These are phyloP conservation scores for Mucor sp. DNA, from an alignment of 371 early-diverging fungal species.

Conservation along the genomic window DNA sequence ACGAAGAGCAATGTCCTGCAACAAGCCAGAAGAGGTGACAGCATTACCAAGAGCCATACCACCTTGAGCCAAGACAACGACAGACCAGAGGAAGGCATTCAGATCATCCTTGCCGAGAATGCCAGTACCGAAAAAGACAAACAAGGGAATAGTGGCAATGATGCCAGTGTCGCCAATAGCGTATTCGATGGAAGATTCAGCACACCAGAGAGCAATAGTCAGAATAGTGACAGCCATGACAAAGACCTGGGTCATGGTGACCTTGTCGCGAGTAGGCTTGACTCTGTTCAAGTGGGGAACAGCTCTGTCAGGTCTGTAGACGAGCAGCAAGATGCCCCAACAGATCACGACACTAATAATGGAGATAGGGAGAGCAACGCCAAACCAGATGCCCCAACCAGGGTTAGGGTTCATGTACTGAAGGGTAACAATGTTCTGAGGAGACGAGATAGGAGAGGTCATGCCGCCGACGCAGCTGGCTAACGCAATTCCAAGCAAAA, in stretches of 20 bases:
- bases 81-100: slow-evolving; percentile 90
- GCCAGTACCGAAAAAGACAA: slow-evolving; percentile 88
- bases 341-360: slow-evolving; percentile 72
- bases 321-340: slow-evolving; percentile 76
- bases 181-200: slow-evolving; percentile 68
- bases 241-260: slow-evolving; percentile 58
- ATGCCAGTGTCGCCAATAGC: slow-evolving; percentile 93
- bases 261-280: slow-evolving; percentile 53
- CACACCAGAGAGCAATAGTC: slow-evolving; percentile 90
- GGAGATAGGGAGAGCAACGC: slow-evolving; percentile 74
- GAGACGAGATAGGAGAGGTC: slow-evolving; percentile 95
- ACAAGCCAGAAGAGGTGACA: slow-evolving; percentile 82
- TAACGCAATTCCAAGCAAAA: slow-evolving; percentile 93
- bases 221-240: slow-evolving; percentile 58
- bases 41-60: slow-evolving; percentile 93
- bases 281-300: slow-evolving; percentile 52
- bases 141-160: slow-evolving; percentile 88
- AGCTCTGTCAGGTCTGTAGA: slow-evolving; percentile 62
- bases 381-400: slow-evolving; percentile 87
- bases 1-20: slow-evolving; percentile 72
- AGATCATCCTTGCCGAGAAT: slow-evolving; percentile 94
- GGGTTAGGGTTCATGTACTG: slow-evolving; percentile 84
- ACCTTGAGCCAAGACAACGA: slow-evolving; percentile 94
- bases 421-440: slow-evolving; percentile 93
- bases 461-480: slow-evolving; percentile 96